Percentiles rank a stretch among this genome's conserved stretches.
phyloP scores from a whole-genome alignment of 2,329 filamentous ascomycete species.

The Arthrinium puccinioides region DNA sequence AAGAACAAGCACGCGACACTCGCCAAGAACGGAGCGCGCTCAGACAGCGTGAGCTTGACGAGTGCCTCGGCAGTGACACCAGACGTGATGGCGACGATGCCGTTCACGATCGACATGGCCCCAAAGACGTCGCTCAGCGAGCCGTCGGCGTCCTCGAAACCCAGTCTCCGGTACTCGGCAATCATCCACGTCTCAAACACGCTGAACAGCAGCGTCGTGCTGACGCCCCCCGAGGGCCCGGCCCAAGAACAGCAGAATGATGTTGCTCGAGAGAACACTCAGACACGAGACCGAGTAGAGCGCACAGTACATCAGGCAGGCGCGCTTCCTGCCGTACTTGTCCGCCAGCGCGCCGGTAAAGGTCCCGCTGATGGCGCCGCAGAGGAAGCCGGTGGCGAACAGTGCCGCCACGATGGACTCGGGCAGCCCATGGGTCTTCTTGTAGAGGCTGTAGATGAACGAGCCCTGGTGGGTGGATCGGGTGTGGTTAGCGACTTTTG shows the following conservation, averaged over 20 bases:
- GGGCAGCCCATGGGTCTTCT: conserved; percentile 35
- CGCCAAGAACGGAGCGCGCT: conserved; percentile 41
- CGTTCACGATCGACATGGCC: conserved; percentile 41
- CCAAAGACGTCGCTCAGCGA: conserved; percentile 43
- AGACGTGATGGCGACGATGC: conserved; percentile 42
- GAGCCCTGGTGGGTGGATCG: conserved; percentile 34
- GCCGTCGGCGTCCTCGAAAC: neutral
- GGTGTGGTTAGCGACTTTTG: too few relatives aligned
- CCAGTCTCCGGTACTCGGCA: conserved; percentile 32
- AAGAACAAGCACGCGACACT: conserved; percentile 21
- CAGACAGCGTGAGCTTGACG: conserved; percentile 37
- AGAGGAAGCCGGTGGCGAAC: conserved; percentile 40
- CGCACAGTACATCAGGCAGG: conserved; percentile 47
- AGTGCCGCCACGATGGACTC: conserved; percentile 22
- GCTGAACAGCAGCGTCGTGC: conserved; percentile 49
- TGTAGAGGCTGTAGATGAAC: conserved; percentile 45
- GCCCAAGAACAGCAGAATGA: conserved; percentile 41
- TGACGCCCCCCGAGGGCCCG: conserved; percentile 46
- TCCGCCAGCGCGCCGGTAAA: conserved; percentile 31
- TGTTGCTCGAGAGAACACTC: conserved; percentile 29
- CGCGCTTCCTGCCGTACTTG: conserved; percentile 39
- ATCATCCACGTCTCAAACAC: conserved; percentile 58
- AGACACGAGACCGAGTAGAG: conserved; percentile 46
- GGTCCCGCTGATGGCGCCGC: conserved; percentile 37
- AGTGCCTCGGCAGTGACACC: conserved; percentile 43